These are phyloP conservation scores for Eucalyptus viminalis DNA, from an alignment of 345 rosid genomes.

Conservation along the genomic window DNA sequence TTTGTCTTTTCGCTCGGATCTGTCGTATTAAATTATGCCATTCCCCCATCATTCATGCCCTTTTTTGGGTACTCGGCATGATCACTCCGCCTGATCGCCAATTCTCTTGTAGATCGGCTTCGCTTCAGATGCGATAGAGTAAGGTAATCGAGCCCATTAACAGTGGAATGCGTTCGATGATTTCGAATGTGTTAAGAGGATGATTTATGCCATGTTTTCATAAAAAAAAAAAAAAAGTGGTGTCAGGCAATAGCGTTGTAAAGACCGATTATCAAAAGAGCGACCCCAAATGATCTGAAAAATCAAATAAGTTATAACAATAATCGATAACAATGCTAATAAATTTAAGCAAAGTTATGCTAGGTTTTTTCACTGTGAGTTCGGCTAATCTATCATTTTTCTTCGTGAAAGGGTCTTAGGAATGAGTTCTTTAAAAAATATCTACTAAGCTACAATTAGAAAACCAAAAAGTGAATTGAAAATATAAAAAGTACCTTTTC, in stretches of 20 bases:
- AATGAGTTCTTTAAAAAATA: neutral
- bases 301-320: neutral
- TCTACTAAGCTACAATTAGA: neutral
- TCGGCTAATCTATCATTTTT: neutral
- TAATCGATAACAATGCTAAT: neutral
- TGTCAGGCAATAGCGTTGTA: neutral
- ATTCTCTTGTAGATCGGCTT: neutral
- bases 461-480: neutral
- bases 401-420: neutral
- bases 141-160: no score
- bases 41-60: neutral
- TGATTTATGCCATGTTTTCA: neutral
- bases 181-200: neutral
- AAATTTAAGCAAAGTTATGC: neutral
- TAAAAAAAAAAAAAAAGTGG: neutral
- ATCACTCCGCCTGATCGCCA: neutral
- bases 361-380: neutral
- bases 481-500: neutral
- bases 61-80: neutral
- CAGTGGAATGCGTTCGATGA: neutral
- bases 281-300: neutral
- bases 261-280: neutral
- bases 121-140: neutral
- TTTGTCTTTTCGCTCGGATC: neutral
- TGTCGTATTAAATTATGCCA: neutral